phyloP scores from a whole-genome alignment of 1,284 basidiomycete genomes.

The Sanghuangporus weigelae region DNA sequence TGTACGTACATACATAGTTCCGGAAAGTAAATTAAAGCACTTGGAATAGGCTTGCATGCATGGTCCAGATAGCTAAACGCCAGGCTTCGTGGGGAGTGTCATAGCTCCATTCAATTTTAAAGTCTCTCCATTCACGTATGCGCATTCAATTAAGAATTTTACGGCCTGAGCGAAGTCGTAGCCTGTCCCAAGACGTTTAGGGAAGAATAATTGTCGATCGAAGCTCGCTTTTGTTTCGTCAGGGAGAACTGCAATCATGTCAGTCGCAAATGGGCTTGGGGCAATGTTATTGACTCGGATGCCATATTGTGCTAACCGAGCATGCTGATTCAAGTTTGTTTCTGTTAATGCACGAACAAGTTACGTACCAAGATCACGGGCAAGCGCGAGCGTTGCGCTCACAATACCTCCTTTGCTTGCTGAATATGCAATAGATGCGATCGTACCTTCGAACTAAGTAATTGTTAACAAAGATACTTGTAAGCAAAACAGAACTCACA shows the following conservation, averaged over 20 bases:
- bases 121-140: constrained; percentile 53
- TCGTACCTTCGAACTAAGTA: constrained; percentile 40
- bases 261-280: constrained; percentile 44
- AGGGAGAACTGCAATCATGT: constrained; percentile 39
- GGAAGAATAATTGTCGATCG: constrained; percentile 37
- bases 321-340: not conserved
- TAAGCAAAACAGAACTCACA: constrained; percentile 31
- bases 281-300: constrained; percentile 50
- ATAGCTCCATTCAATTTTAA: constrained; percentile 44
- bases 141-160: constrained; percentile 44
- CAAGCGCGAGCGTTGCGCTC: constrained; percentile 51
- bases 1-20: too few relatives aligned
- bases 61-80: not conserved
- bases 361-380: constrained; percentile 38
- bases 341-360: not conserved
- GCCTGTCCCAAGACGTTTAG: constrained; percentile 40
- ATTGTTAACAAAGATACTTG: not conserved
- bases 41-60: too few relatives aligned
- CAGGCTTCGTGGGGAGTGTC: constrained; percentile 29
- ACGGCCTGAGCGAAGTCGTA: constrained; percentile 49
- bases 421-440: constrained; percentile 47
- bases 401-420: constrained; percentile 49
- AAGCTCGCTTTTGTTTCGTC: constrained; percentile 23
- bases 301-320: constrained; percentile 33
- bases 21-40: too few relatives aligned